Evolutionary conservation across 805 yeast genomes (phyloP).

Genomic region (Clavispora santaluciae): DNA sequence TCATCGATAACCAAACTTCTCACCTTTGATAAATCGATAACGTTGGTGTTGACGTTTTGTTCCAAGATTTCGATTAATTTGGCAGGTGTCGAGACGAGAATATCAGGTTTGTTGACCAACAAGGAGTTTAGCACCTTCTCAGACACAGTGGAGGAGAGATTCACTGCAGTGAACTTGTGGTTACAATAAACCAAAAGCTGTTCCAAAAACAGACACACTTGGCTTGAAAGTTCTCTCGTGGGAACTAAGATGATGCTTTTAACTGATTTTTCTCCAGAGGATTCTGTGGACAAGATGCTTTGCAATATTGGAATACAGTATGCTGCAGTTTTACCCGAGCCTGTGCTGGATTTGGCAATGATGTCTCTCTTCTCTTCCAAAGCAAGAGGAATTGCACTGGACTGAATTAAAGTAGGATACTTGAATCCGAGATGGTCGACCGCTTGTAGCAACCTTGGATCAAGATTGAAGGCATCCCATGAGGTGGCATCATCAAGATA

Average conservation of each 20-base stretch:
- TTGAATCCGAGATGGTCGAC: slow-evolving; percentile 72
- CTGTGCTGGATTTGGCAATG: slow-evolving; percentile 91
- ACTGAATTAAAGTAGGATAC: slow-evolving; percentile 86
- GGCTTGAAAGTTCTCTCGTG: slow-evolving; percentile 85
- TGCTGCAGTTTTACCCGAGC: slow-evolving; percentile 94
- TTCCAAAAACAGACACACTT: slow-evolving; percentile 68
- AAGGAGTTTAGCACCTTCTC: slow-evolving; percentile 70
- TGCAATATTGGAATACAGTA: slow-evolving; percentile 85
- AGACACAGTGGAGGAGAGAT: slow-evolving; percentile 61
- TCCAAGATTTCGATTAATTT: slow-evolving; percentile 57
- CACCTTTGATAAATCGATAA: slow-evolving; percentile 51
- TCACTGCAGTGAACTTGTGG: slow-evolving; percentile 56
- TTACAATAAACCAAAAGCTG: slow-evolving; percentile 69
- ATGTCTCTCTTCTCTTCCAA: slow-evolving; percentile 86
- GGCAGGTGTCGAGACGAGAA: slow-evolving; percentile 84
- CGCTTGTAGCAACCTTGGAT: slow-evolving; percentile 80
- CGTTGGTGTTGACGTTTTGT: slow-evolving; percentile 29
- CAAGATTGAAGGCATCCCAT: slow-evolving; percentile 76
- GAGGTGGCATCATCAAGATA: slow-evolving; percentile 65
- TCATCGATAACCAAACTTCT: slow-evolving; percentile 85
- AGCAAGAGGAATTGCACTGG: slow-evolving; percentile 89
- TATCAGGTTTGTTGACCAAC: slow-evolving; percentile 70
- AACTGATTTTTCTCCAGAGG: slow-evolving; percentile 26
- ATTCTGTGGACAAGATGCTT: slow-evolving; percentile 49
- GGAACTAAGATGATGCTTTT: slow-evolving; percentile 81